phyloP scores from a whole-genome alignment of 805 yeast genomes.

The Cyberlindnera bimundalis region DNA sequence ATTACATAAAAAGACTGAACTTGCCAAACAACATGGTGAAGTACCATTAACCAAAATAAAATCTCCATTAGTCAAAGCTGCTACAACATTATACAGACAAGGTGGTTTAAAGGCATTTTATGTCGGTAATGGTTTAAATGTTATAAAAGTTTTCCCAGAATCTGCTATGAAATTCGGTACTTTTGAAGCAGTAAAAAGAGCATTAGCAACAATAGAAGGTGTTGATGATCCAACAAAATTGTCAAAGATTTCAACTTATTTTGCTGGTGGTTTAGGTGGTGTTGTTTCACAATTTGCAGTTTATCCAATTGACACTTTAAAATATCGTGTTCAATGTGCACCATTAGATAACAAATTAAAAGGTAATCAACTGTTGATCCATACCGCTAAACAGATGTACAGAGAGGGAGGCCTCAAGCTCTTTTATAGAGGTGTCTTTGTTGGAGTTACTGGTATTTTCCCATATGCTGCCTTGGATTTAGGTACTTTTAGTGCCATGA shows the following conservation, averaged over 20 bases:
- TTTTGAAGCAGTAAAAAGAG: constrained; percentile 80
- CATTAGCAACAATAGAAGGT: constrained; percentile 74
- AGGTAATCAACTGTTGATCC: constrained; percentile 58
- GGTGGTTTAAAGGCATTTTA: constrained; percentile 89
- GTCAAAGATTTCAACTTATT: constrained; percentile 74
- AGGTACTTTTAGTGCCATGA: constrained; percentile 87
- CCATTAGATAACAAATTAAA: constrained; percentile 58
- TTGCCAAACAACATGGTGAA: constrained; percentile 42
- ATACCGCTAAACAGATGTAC: constrained; percentile 77
- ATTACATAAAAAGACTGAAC: constrained; percentile 49
- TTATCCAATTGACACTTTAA: constrained; percentile 93
- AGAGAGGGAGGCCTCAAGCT: constrained; percentile 71
- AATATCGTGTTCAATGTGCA: constrained; percentile 92
- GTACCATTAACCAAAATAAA: constrained; percentile 44
- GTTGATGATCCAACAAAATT: constrained; percentile 64
- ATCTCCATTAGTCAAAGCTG: constrained; percentile 79
- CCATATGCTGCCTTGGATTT: constrained; percentile 96
- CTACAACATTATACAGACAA: constrained; percentile 73
- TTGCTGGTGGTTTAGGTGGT: constrained; percentile 97
- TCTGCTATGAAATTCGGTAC: constrained; percentile 97
- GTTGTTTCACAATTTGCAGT: constrained; percentile 89
- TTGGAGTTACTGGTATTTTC: constrained; percentile 94
- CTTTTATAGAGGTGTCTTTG: constrained; percentile 84
- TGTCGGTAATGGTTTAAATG: constrained; percentile 92
- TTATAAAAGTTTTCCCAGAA: constrained; percentile 93